A percentile compares a stretch with the other conserved stretches of the same genome.
These are phyloP conservation scores for Tolypocladium album DNA, from an alignment of 2,329 filamentous ascomycete species.

Conservation along the genomic window DNA sequence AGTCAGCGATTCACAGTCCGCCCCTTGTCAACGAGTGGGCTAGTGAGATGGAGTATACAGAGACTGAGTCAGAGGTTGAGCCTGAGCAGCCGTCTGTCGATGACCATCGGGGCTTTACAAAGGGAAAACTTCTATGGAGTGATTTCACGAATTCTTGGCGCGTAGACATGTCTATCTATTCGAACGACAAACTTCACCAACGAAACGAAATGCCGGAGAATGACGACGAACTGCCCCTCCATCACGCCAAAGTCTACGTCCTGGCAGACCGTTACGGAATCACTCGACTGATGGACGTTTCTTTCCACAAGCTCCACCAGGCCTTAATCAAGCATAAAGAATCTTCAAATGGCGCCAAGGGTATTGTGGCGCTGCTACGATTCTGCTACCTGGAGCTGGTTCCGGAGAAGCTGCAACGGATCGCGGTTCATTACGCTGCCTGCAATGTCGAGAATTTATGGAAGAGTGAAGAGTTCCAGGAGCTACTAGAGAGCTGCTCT, in stretches of 20 bases:
- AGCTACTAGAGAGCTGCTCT: neutral
- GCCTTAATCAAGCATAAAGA: neutral
- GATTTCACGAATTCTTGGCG: neutral
- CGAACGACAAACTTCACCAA: neutral
- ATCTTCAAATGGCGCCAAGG: neutral
- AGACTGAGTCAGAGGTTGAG: neutral
- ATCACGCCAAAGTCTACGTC: neutral
- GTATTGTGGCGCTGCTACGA: neutral
- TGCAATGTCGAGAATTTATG: neutral
- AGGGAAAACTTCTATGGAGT: neutral
- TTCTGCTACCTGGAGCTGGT: neutral
- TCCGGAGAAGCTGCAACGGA: neutral
- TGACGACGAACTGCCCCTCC: neutral
- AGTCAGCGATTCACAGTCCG: neutral
- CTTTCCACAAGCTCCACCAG: neutral
- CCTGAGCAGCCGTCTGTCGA: neutral
- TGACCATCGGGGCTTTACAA: neutral
- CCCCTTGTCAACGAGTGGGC: too few relatives aligned
- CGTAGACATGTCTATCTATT: neutral
- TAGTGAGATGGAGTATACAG: neutral
- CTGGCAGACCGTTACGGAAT: neutral
- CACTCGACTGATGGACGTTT: neutral
- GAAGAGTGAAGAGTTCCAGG: neutral
- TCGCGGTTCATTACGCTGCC: neutral
- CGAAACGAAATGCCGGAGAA: neutral